Conservation (phyloP, 371 early-diverging fungal genomes). For the Fennellomyces sp. region DNA sequence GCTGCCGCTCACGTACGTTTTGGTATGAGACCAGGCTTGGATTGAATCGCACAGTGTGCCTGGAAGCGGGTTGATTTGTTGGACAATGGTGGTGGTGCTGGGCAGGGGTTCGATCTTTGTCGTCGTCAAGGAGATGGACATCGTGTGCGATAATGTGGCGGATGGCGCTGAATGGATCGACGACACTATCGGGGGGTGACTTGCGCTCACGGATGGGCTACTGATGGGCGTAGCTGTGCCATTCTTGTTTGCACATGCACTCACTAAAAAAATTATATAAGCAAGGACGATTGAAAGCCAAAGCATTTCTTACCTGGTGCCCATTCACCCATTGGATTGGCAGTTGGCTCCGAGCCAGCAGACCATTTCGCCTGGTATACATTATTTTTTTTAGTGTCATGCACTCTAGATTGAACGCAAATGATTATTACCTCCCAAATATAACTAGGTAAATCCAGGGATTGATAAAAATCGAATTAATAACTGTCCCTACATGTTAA, state of each 20-base stretch:
- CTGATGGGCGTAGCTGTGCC: neutral
- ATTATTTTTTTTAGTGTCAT: neutral
- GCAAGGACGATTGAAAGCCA: neutral
- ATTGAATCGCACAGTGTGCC: neutral
- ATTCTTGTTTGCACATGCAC: constrained; percentile 1
- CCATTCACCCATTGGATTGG: constrained; percentile 30
- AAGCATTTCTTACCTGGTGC: constrained; percentile 19
- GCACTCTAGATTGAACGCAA: neutral
- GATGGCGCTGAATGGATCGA: too few species aligned
- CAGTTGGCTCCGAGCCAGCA: constrained; percentile 23
- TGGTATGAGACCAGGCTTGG: constrained; percentile 25
- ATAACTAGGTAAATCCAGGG: constrained; percentile 17
- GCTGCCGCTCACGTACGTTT: constrained; percentile 20
- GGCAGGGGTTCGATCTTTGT: neutral
- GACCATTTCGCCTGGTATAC: constrained; percentile 42
- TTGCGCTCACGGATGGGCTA: neutral
- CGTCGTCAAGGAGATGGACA: neutral
- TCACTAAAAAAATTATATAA: constrained; percentile 1
- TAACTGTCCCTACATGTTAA: neutral
- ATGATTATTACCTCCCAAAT: constrained; percentile 39
- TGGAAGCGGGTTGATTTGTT: neutral
- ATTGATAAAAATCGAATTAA: neutral
- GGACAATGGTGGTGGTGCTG: constrained; percentile 18
- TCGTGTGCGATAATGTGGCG: too few species aligned
- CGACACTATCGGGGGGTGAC: too few species aligned